Percentiles rank a stretch among this genome's conserved stretches.
phyloP scores from a whole-genome alignment of 805 yeast species.

The Zygoascus tannicola region DNA sequence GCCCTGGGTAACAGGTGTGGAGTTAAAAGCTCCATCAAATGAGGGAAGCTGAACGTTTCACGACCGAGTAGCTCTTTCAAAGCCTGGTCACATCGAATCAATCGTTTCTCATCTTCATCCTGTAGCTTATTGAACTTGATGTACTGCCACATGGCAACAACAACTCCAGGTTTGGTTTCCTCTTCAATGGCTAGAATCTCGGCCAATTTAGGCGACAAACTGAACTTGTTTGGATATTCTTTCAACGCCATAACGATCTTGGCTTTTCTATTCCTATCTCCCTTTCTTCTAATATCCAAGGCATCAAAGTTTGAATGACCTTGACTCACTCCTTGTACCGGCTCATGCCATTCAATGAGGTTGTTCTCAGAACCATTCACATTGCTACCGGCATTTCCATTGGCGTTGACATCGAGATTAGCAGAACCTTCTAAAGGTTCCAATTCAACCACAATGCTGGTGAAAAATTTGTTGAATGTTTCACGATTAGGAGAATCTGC shows the following conservation, averaged over 20 bases:
- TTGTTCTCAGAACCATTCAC: slow-evolving; percentile 26
- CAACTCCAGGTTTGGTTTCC: slow-evolving; percentile 78
- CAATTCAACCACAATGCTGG: slow-evolving; percentile 78
- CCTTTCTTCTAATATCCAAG: slow-evolving; percentile 74
- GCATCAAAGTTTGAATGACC: slow-evolving; percentile 68
- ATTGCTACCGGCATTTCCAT: background rate
- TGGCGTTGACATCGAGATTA: slow-evolving; percentile 17
- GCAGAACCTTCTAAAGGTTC: slow-evolving; percentile 25
- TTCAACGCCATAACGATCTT: slow-evolving; percentile 75
- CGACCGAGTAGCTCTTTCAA: slow-evolving; percentile 39
- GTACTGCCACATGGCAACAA: slow-evolving; percentile 73
- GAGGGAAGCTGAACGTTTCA: slow-evolving; percentile 53
- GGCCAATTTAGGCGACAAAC: slow-evolving; percentile 56
- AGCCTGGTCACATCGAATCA: slow-evolving; percentile 42
- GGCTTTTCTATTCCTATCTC: slow-evolving; percentile 54
- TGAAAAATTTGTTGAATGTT: slow-evolving; percentile 69
- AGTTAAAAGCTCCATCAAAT: slow-evolving; percentile 57
- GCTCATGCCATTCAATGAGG: slow-evolving; percentile 87
- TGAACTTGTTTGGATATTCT: slow-evolving; percentile 58
- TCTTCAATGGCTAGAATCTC: slow-evolving; percentile 66
- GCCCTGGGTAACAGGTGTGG: slow-evolving; percentile 66
- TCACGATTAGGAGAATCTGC: slow-evolving; percentile 42
- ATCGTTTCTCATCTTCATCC: slow-evolving; percentile 45
- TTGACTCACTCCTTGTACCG: slow-evolving; percentile 26
- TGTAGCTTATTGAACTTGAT: slow-evolving; percentile 54